Percentiles rank a stretch among this genome's conserved stretches.
Evolutionary conservation across 257 asterid species (phyloP).

Genomic region (Ballota nigra): DNA sequence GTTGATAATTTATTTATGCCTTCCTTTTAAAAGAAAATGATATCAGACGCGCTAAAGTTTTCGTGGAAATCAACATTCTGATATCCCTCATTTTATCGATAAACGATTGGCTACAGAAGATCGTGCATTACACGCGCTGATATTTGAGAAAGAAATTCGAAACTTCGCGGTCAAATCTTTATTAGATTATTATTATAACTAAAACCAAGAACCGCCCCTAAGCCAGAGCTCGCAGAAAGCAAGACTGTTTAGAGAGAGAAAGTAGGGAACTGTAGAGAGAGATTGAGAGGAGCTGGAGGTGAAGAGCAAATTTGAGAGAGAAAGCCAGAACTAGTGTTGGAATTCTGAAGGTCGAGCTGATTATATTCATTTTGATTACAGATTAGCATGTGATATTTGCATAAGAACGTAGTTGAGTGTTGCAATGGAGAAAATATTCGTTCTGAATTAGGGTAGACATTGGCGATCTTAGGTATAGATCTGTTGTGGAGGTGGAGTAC

Average conservation of each 20-base stretch:
- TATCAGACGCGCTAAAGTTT: background rate
- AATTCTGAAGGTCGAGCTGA: background rate
- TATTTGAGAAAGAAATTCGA: constrained; percentile 1
- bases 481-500: background rate
- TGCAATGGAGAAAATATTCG: background rate
- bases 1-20: constrained; percentile 17
- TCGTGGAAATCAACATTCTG: background rate
- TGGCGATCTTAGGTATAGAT: constrained; percentile 27
- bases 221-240: constrained; percentile 22
- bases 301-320: constrained; percentile 10
- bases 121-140: constrained; percentile 30
- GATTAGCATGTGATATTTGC: background rate
- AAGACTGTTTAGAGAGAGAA: constrained; percentile 31
- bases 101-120: constrained; percentile 7
- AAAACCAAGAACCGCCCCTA: constrained; percentile 42
- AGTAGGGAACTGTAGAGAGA: background rate
- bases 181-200: constrained; percentile 18
- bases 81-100: background rate
- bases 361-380: background rate
- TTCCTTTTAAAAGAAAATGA: constrained; percentile 8
- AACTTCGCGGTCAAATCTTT: constrained; percentile 34
- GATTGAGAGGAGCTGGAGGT: background rate
- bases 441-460: constrained; percentile 16
- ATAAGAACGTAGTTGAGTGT: background rate
- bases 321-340: constrained; percentile 10